Conservation (phyloP, 2,329 filamentous ascomycete genomes). For the Chaetomium globosum region DNA sequence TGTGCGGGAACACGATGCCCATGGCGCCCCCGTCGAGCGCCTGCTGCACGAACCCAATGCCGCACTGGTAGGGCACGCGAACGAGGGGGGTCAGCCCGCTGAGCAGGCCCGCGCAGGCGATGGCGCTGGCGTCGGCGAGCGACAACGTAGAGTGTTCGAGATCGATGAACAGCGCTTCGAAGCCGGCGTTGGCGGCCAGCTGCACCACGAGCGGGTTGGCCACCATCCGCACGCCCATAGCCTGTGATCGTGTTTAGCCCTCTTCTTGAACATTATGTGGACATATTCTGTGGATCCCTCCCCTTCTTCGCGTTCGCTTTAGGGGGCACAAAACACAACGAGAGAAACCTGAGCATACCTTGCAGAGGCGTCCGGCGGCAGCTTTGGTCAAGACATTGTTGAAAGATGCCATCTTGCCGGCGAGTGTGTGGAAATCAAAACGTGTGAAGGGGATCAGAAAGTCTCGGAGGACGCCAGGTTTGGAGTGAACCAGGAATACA, state of each 20-base stretch:
- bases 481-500: background rate
- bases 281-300: background rate
- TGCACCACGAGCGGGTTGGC: constrained; percentile 9
- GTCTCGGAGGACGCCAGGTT: background rate
- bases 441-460: background rate
- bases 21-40: constrained; percentile 6
- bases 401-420: constrained; percentile 1
- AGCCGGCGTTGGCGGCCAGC: constrained; percentile 2
- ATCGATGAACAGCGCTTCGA: constrained; percentile 13
- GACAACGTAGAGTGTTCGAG: constrained; percentile 1
- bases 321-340: background rate
- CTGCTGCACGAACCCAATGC: constrained; percentile 8
- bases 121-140: constrained; percentile 5
- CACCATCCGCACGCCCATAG: constrained; percentile 3
- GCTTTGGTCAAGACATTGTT: constrained; percentile 13
- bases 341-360: background rate
- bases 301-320: background rate
- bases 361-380: constrained; percentile 5
- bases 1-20: constrained; percentile 8
- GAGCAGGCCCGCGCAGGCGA: constrained; percentile 6
- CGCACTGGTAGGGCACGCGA: constrained; percentile 1
- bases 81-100: background rate
- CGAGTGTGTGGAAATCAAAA: background rate
- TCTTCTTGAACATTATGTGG: background rate
- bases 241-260: background rate